A percentile compares a stretch with the other conserved stretches of the same genome.
phyloP scores from a whole-genome alignment of 805 yeast species.

The Sporopachydermia quercuum region DNA sequence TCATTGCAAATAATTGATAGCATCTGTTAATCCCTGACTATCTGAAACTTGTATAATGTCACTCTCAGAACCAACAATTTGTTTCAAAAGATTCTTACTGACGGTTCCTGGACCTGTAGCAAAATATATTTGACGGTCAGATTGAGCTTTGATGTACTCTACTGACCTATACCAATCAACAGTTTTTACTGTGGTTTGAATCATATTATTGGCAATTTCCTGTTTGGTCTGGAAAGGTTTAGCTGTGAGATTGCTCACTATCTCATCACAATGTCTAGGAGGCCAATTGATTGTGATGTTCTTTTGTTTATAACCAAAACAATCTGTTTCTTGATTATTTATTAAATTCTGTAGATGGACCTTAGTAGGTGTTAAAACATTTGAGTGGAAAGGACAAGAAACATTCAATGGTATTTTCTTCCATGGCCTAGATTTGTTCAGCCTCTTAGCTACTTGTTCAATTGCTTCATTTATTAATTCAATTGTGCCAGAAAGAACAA shows the following conservation, averaged over 20 bases:
- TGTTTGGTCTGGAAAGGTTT: slow-evolving; percentile 14
- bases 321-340: slow-evolving; percentile 8
- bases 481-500: slow-evolving; percentile 29
- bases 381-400: slow-evolving; percentile 35
- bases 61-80: background rate
- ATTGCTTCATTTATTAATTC: slow-evolving; percentile 16
- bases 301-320: background rate
- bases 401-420: slow-evolving; percentile 24
- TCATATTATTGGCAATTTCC: slow-evolving; percentile 14
- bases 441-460: slow-evolving; percentile 9
- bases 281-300: slow-evolving; percentile 3
- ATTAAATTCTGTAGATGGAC: slow-evolving; percentile 17
- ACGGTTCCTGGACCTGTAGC: slow-evolving; percentile 17
- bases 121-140: slow-evolving; percentile 9
- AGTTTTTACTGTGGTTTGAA: slow-evolving; percentile 15
- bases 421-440: slow-evolving; percentile 11
- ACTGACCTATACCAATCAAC: slow-evolving; percentile 18
- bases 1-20: too few relatives aligned
- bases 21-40: too few relatives aligned
- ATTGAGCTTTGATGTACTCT: slow-evolving; percentile 6
- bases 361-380: slow-evolving; percentile 23
- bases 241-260: slow-evolving; percentile 20
- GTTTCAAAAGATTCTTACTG: slow-evolving; percentile 8
- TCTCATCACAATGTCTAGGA: slow-evolving; percentile 4
- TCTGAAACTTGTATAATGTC: background rate